Evolutionary conservation across 2,329 filamentous ascomycete genomes (phyloP).

Genomic region (Bipolaris oryzae): DNA sequence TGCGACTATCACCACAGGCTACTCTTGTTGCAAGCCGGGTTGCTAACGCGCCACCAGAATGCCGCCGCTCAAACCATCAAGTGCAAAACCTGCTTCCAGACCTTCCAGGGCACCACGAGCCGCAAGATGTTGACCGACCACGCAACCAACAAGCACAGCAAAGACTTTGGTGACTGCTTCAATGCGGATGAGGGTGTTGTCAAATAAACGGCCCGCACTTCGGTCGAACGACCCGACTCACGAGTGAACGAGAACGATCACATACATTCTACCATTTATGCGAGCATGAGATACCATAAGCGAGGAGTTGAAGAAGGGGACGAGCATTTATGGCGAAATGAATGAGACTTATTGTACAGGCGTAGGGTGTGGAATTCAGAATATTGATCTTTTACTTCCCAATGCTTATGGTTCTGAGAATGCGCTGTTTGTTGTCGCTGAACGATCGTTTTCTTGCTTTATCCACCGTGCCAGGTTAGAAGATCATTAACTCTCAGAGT

Average conservation of each 20-base stretch:
- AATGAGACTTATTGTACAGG: slow-evolving; percentile 6
- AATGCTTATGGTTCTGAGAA: background rate
- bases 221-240: slow-evolving; percentile 4
- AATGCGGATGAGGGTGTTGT: slow-evolving; percentile 42
- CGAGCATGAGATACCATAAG: slow-evolving; percentile 32
- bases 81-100: slow-evolving; percentile 77
- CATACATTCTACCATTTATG: slow-evolving; percentile 19
- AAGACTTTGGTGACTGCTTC: slow-evolving; percentile 74
- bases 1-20: background rate
- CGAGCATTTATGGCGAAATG: slow-evolving; percentile 3
- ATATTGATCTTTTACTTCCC: background rate
- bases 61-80: slow-evolving; percentile 75
- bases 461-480: background rate
- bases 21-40: background rate
- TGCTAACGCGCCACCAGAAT: slow-evolving; percentile 59
- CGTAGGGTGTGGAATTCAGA: slow-evolving; percentile 8
- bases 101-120: slow-evolving; percentile 78
- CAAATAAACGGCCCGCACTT: slow-evolving; percentile 22
- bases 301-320: slow-evolving; percentile 14
- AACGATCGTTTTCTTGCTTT: background rate
- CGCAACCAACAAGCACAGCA: slow-evolving; percentile 77
- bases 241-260: slow-evolving; percentile 6
- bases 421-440: background rate
- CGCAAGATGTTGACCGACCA: slow-evolving; percentile 74
- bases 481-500: background rate